A percentile compares a stretch with the other conserved stretches of the same genome.
These are phyloP conservation scores for Triticum aestivum DNA, from an alignment of 176 grass and related monocot species.

Conservation along the genomic window IWGSC_CS_RefSeq_v2.1 NC_057805.1:465591905-465592404, in stretches of 20 bases:
- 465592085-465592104: background rate
- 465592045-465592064: background rate
- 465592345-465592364: background rate
- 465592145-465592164: background rate
- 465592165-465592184: background rate
- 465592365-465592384: background rate
- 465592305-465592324: background rate
- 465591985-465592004: too few relatives aligned
- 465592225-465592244: background rate
- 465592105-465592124: too few relatives aligned
- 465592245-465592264: background rate
- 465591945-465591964: background rate
- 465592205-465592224: background rate
- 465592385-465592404: background rate
- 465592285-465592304: background rate
- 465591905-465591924: background rate
- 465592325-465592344: background rate
- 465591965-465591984: background rate
- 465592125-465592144: background rate
- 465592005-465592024: too few relatives aligned
- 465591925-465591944: too few relatives aligned
- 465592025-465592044: background rate
- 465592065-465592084: too few relatives aligned
- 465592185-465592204: background rate
- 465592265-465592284: background rate